phyloP scores from a whole-genome alignment of 202 grass and related monocot species.

The Digitaria exilis region DNA sequence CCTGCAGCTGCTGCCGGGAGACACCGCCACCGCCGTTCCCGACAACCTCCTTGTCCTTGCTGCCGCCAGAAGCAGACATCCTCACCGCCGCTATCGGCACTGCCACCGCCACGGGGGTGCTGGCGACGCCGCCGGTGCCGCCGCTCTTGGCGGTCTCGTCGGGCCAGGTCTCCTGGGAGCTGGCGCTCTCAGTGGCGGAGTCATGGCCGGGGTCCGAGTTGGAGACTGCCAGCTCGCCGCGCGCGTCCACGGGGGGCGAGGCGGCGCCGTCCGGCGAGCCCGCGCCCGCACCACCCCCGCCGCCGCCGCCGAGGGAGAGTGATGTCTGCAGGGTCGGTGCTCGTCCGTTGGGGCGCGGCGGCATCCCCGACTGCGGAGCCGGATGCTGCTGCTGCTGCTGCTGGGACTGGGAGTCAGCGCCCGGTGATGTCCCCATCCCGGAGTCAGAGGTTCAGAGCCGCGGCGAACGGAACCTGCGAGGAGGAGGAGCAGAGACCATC shows the following conservation, averaged over 20 bases:
- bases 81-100: constrained; percentile 27
- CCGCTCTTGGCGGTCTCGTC: constrained; percentile 54
- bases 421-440: constrained; percentile 67
- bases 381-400: constrained; percentile 36
- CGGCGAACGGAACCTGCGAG: constrained; percentile 27
- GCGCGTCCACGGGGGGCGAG: constrained; percentile 58
- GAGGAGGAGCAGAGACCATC: neutral
- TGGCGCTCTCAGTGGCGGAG: constrained; percentile 75
- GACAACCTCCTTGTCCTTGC: constrained; percentile 59
- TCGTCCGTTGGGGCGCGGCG: constrained; percentile 44
- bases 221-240: constrained; percentile 60
- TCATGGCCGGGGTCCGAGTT: constrained; percentile 74
- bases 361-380: constrained; percentile 49
- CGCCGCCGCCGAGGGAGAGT: constrained; percentile 43
- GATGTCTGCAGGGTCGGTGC: constrained; percentile 50
- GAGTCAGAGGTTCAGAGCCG: constrained; percentile 19
- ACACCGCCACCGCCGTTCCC: constrained; percentile 29
- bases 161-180: constrained; percentile 69
- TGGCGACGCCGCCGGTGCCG: neutral
- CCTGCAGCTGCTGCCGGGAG: neutral
- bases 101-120: neutral
- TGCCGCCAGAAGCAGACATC: constrained; percentile 20
- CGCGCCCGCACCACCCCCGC: neutral
- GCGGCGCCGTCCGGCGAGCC: constrained; percentile 59
- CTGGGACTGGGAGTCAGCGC: constrained; percentile 63